Base-by-base conservation (phyloP, 257 asterid genomes). In the Lycium ferocissimum region DNA sequence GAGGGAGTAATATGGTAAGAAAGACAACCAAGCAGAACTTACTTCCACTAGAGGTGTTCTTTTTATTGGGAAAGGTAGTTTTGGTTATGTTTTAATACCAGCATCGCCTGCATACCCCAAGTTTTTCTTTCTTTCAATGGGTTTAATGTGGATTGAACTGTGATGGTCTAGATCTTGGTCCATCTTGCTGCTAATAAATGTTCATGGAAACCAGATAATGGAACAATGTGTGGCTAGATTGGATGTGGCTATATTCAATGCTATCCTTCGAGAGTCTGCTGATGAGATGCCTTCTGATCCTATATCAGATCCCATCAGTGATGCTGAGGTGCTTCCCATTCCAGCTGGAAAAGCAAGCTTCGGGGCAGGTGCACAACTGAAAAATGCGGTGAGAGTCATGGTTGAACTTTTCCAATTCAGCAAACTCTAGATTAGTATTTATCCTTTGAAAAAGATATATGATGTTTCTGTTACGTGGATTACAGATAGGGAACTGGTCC, bases 171-270 rank as follows among this genome's bases (percentile, higher is more conserved):
- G 65, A 53, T 78, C 40, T 78, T 1, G 0, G 33, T 78, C 33
- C 65, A 0, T 78, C 49, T 78, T 53, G 49, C 65, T 53, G 9
- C 82, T 78, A 53, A 78, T 53, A 53, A 14, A 33, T 38, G 57
- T 54, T 53, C 49, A 17, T 22, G 47, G 37, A 38, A 51, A 76
- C 49, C 86, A 94, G 99, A 97, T 93, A 83, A 96, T 96, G 97
- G 98, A 93, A 90, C 98, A 94, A 89, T 85, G 94, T 72, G 98
- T 96, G 86, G 90, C 88, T 73, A 90, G 98, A 88, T 92, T 96
- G 78, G 99, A 96, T 49, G 93, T 94, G 53, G 99, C 98, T 40
- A 96, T 96, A 97, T 93, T 96, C 96, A 96, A 96, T 72, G 97
- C 99, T 69, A 93, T 95, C 87, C 95, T 96, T 78, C 99, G 98